Evolutionary conservation across 129 eudicot species (phyloP), one percentile per base, ranked within the genome.

Genomic region (Ambrosia artemisiifolia): DNA sequence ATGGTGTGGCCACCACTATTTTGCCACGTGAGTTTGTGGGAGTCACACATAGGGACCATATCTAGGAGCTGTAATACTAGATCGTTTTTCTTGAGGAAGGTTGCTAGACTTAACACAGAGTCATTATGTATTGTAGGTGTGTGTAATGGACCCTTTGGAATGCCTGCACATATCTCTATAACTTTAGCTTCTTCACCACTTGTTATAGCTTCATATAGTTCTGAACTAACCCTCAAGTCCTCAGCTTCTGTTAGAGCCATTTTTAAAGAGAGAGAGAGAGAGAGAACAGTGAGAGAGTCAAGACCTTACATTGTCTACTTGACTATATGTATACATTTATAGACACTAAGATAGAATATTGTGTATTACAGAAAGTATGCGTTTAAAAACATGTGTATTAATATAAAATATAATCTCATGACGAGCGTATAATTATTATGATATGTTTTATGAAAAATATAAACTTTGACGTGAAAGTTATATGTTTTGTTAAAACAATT

Each of bases 121-220:
- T 78, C 81, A 0, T 49, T 13, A 34, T 67, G 75, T 38, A 67
- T 61, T 3, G 86, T 78, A 7, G 68, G 42, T 32, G 49, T 56
- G 9, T 47, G 72, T 16, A 83, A 57, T 0, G 83, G 82, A 34
- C 85, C 85, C 14, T 82, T 66, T 13, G 30, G 32, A 60, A 72
- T 33, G 28, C 28, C 0, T 34, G 33, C 35, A 42, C 85, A 82
- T 7, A 77, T 43, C 0, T 50, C 40, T 6, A 75, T 60, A 35
- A 75, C 80, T 67, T 14, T 43, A 1, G 32, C 74, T 3, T 75
- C 74, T 5, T 67, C 19, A 10, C 72, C 67, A 6, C 18, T 3
- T 24, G 40, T 67, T 3, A 67, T 24, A 56, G 80, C 80, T 75
- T 67, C 68, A 56, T 75, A 75, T 0, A 75, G 30, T 48, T 75